These are phyloP conservation scores for Lagenidium sp. DNA, from an alignment of 352 stramenopile species.

Conservation along the genomic window DNA sequence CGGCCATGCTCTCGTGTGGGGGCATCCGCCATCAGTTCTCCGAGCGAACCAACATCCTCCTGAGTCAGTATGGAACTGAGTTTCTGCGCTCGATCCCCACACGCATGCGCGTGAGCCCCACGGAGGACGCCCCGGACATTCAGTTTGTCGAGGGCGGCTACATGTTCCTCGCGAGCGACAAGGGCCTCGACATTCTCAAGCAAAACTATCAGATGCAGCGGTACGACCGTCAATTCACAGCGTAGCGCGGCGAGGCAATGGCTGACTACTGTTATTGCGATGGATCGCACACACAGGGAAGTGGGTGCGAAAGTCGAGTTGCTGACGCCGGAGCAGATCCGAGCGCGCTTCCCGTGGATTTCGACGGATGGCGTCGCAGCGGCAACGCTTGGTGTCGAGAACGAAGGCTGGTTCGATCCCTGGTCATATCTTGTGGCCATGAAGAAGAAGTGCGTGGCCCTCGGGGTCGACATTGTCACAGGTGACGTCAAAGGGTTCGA, in stretches of 20 bases:
- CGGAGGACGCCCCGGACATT: constrained; percentile 49
- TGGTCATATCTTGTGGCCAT: constrained; percentile 73
- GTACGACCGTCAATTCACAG: constrained; percentile 15
- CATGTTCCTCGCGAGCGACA: constrained; percentile 68
- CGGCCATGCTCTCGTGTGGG: constrained; percentile 60
- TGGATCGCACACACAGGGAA: constrained; percentile 12
- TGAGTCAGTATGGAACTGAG: constrained; percentile 76
- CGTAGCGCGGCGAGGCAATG: too few species aligned
- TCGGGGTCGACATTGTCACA: constrained; percentile 66
- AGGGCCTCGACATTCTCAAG: constrained; percentile 39
- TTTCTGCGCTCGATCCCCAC: constrained; percentile 46
- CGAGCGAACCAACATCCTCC: constrained; percentile 56
- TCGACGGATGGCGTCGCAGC: constrained; percentile 47
- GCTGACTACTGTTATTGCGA: too few species aligned
- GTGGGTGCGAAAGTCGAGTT: constrained; percentile 41
- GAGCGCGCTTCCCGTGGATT: constrained; percentile 69
- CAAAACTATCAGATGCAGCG: constrained; percentile 46
- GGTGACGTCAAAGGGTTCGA: constrained; percentile 65
- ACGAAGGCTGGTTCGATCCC: constrained; percentile 82
- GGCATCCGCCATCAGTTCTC: constrained; percentile 84
- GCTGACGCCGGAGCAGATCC: constrained; percentile 38
- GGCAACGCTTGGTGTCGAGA: constrained; percentile 49
- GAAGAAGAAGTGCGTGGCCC: constrained; percentile 56
- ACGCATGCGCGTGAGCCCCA: constrained; percentile 35
- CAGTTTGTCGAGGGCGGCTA: constrained; percentile 79